Conservation (phyloP, 2,329 filamentous ascomycete genomes). For the Pyrenochaeta sp. region DNA sequence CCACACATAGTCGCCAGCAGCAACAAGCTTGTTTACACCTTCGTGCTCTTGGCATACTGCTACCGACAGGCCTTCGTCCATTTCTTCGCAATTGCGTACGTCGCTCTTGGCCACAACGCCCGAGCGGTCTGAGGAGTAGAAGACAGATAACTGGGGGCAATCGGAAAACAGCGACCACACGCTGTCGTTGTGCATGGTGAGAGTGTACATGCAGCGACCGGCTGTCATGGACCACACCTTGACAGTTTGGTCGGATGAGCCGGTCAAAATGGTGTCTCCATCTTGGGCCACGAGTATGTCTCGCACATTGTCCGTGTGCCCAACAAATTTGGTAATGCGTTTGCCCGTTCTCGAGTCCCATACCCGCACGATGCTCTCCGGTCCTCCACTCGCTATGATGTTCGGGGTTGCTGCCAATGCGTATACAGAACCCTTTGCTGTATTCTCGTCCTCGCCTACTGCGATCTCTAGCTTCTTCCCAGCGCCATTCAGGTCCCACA, state of each 20-base stretch:
- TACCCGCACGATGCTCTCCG: constrained; percentile 89
- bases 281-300: constrained; percentile 89
- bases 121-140: constrained; percentile 93
- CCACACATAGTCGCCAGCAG: constrained; percentile 81
- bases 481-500: constrained; percentile 91
- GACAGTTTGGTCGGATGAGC: constrained; percentile 94
- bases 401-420: constrained; percentile 81
- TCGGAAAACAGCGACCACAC: constrained; percentile 96
- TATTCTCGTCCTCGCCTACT: constrained; percentile 79
- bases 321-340: constrained; percentile 93
- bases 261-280: constrained; percentile 91
- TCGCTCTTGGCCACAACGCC: constrained; percentile 97
- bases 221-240: constrained; percentile 98
- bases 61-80: constrained; percentile 88
- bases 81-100: constrained; percentile 75
- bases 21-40: constrained; percentile 72
- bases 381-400: constrained; percentile 89
- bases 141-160: constrained; percentile 83
- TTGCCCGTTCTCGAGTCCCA: constrained; percentile 92
- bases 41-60: constrained; percentile 94
- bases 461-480: constrained; percentile 90
- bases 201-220: constrained; percentile 94
- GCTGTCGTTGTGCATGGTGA: constrained; percentile 99
- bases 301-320: constrained; percentile 93
- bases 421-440: constrained; percentile 94